A percentile compares a stretch with the other conserved stretches of the same genome.
phyloP scores from a whole-genome alignment of 495 filamentous ascomycete genomes.

The Penicillium samsonianum region DNA sequence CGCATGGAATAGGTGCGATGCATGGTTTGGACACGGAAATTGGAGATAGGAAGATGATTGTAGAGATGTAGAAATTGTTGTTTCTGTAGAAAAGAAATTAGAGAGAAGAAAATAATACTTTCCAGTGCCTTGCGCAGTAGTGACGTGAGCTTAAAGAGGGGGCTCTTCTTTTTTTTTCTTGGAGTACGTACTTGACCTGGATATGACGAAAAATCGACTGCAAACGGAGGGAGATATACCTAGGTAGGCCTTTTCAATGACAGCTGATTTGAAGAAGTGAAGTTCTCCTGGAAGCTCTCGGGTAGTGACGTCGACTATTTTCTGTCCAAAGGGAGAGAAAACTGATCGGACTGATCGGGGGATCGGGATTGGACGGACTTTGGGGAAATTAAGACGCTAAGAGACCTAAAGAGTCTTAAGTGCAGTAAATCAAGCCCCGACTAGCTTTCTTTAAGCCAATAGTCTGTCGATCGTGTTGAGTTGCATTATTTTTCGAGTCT shows the following conservation, averaged over 20 bases:
- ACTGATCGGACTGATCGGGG: not conserved
- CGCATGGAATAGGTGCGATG: slow-evolving; percentile 99
- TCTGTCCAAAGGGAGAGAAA: slow-evolving; percentile 1
- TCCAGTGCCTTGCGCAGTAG: slow-evolving; percentile 39
- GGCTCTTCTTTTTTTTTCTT: slow-evolving; percentile 6
- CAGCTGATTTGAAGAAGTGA: slow-evolving; percentile 1
- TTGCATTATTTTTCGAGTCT: slow-evolving; percentile 9
- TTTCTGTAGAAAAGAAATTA: slow-evolving; percentile 23
- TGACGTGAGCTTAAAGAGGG: slow-evolving; percentile 41
- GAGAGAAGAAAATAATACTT: slow-evolving; percentile 21
- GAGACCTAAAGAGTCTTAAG: not conserved
- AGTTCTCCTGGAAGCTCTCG: slow-evolving; percentile 13
- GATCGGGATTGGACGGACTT: not conserved
- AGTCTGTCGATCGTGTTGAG: slow-evolving; percentile 8
- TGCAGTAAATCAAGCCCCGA: not conserved
- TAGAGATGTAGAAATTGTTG: slow-evolving; percentile 13
- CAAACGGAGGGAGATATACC: slow-evolving; percentile 31
- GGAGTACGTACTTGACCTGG: slow-evolving; percentile 17
- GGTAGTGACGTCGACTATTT: slow-evolving; percentile 45
- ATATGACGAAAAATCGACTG: slow-evolving; percentile 40
- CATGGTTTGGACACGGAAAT: slow-evolving; percentile 52
- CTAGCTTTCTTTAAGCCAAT: slow-evolving; percentile 14
- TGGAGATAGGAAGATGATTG: slow-evolving; percentile 6
- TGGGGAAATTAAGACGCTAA: not conserved
- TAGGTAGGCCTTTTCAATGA: slow-evolving; percentile 4